Percentiles rank a stretch among this genome's conserved stretches.
Evolutionary conservation across 768 basidiomycete genomes (phyloP).

Genomic region (Suillus alpinus): DNA sequence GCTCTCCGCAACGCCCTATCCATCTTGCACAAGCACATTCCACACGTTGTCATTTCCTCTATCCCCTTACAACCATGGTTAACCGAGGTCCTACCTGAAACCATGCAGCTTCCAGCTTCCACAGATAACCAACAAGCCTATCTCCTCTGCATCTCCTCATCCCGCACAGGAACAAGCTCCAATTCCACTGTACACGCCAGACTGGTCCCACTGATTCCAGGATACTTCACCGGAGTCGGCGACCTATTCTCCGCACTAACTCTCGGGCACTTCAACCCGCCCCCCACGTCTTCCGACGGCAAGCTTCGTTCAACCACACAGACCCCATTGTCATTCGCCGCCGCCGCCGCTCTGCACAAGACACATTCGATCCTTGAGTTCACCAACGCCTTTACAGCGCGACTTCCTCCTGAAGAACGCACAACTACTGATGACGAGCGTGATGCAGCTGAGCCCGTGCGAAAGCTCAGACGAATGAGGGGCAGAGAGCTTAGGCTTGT

Average conservation of each 20-base stretch:
- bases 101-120: constrained; percentile 26
- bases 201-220: constrained; percentile 74
- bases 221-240: constrained; percentile 96
- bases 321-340: constrained; percentile 33
- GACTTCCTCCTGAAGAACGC: constrained; percentile 58
- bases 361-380: constrained; percentile 69
- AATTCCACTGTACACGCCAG: constrained; percentile 59
- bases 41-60: constrained; percentile 90
- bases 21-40: constrained; percentile 76
- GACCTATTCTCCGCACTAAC: constrained; percentile 95
- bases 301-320: constrained; percentile 13
- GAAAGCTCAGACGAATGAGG: constrained; percentile 72
- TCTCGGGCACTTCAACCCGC: constrained; percentile 67
- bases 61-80: constrained; percentile 72
- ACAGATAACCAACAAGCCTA: constrained; percentile 35
- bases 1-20: constrained; percentile 69
- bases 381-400: constrained; percentile 56
- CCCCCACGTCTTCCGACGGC: constrained; percentile 7
- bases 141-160: constrained; percentile 82
- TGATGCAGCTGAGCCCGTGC: constrained; percentile 58
- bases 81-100: constrained; percentile 45
- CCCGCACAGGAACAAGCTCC: constrained; percentile 23
- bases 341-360: constrained; percentile 67
- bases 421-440: constrained; percentile 73
- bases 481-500: constrained; percentile 84